Conservation (phyloP, 192 early-diverging fungal species). For the Umbelopsis isabellina region DNA sequence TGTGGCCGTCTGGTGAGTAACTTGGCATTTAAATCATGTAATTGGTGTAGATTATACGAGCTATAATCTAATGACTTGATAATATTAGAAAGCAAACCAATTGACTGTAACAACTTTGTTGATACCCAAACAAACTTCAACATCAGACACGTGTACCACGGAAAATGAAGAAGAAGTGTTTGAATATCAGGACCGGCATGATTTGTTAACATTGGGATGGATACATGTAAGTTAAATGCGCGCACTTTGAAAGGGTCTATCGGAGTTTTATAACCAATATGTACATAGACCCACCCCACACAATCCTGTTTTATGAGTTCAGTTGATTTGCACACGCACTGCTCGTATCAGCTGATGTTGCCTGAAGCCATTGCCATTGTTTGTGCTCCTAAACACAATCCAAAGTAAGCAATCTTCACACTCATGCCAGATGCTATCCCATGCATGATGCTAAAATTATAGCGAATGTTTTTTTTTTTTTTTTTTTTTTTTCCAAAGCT, state of each 20-base stretch:
- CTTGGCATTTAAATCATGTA: slow-evolving; percentile 31
- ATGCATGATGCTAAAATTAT: neutral
- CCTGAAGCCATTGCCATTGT: slow-evolving; percentile 95
- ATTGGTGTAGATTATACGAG: neutral
- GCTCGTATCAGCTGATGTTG: slow-evolving; percentile 86
- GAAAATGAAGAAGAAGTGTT: slow-evolving; percentile 86
- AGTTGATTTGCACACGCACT: slow-evolving; percentile 91
- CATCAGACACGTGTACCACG: slow-evolving; percentile 83
- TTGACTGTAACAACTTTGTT: slow-evolving; percentile 75
- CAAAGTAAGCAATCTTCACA: slow-evolving; percentile 48
- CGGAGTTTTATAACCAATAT: neutral
- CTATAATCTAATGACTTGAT: neutral
- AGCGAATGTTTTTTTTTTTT: neutral
- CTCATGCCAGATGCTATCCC: no score
- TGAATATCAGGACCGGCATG: slow-evolving; percentile 70
- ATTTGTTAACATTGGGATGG: slow-evolving; percentile 88
- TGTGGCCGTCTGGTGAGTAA: slow-evolving; percentile 68
- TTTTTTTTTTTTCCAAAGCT: slow-evolving; percentile 38
- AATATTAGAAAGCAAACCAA: slow-evolving; percentile 52
- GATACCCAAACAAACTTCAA: slow-evolving; percentile 89
- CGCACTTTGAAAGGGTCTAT: slow-evolving; percentile 9
- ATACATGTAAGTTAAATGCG: slow-evolving; percentile 63
- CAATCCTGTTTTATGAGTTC: slow-evolving; percentile 95
- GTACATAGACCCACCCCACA: slow-evolving; percentile 77
- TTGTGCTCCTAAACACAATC: slow-evolving; percentile 71